A percentile compares a stretch with the other conserved stretches of the same genome.
Conservation (phyloP, 2,329 filamentous ascomycete species). For the Trichoderma atrobrunneum region DNA sequence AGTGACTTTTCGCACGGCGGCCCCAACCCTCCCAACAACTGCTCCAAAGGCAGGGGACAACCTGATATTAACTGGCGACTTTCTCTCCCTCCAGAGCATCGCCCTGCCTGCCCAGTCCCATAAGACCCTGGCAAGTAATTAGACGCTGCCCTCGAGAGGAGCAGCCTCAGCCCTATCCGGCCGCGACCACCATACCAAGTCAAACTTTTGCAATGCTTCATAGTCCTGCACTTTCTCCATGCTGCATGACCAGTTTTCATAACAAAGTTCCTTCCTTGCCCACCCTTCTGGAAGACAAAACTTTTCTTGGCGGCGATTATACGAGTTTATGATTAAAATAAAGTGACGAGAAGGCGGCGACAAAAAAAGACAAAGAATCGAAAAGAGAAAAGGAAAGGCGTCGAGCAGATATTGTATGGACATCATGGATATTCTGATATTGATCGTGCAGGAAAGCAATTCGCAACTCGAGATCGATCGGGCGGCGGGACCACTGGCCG, state of each 20-base stretch:
- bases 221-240: slow-evolving; percentile 33
- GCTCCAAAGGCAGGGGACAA: slow-evolving; percentile 23
- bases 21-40: slow-evolving; percentile 18
- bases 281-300: slow-evolving; percentile 33
- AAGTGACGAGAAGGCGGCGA: slow-evolving; percentile 36
- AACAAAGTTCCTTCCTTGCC: slow-evolving; percentile 33
- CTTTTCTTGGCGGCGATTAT: slow-evolving; percentile 38
- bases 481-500: slow-evolving; percentile 17
- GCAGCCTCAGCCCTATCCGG: slow-evolving; percentile 2
- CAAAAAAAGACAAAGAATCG: slow-evolving; percentile 38
- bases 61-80: slow-evolving; percentile 20
- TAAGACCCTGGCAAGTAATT: neutral
- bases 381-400: slow-evolving; percentile 48
- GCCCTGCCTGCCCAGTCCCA: slow-evolving; percentile 3
- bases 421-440: slow-evolving; percentile 59
- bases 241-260: slow-evolving; percentile 37
- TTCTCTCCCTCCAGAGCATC: slow-evolving; percentile 23
- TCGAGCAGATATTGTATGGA: slow-evolving; percentile 58
- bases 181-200: slow-evolving; percentile 5
- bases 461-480: slow-evolving; percentile 21
- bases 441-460: slow-evolving; percentile 45
- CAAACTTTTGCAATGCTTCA: slow-evolving; percentile 23
- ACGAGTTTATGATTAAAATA: slow-evolving; percentile 40
- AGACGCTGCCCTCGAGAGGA: neutral
- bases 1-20: slow-evolving; percentile 14